Conservation (phyloP, 208 protist genomes). For the Leptomonas pyrrhocoris region DNA sequence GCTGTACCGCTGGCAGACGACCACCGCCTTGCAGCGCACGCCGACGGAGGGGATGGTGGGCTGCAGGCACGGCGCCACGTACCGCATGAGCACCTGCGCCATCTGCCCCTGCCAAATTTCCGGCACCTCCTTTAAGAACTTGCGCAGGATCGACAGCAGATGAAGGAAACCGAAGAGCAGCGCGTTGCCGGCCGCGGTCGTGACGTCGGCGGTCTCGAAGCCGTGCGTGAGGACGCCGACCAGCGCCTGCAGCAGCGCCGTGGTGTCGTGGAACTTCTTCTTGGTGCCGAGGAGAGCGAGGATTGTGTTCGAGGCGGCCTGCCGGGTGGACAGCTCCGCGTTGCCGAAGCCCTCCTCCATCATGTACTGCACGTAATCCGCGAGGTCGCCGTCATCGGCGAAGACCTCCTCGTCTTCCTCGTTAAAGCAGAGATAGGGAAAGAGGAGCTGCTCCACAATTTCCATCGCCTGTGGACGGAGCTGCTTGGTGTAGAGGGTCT, state of each 20-base stretch:
- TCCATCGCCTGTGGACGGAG: constrained; percentile 66
- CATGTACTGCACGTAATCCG: constrained; percentile 87
- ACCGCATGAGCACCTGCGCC: constrained; percentile 72
- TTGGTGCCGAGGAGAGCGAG: constrained; percentile 66
- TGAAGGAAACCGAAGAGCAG: constrained; percentile 84
- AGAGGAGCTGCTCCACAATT: constrained; percentile 77
- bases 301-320: constrained; percentile 82
- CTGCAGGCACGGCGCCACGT: constrained; percentile 77
- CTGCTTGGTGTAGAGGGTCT: constrained; percentile 64
- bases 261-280: constrained; percentile 78
- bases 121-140: constrained; percentile 70
- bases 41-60: constrained; percentile 47
- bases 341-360: constrained; percentile 77
- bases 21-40: constrained; percentile 83
- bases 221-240: constrained; percentile 61
- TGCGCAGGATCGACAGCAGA: constrained; percentile 78
- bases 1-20: constrained; percentile 84
- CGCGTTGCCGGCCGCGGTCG: constrained; percentile 50
- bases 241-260: constrained; percentile 66
- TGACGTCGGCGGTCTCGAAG: constrained; percentile 53
- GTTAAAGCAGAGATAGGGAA: constrained; percentile 81
- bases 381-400: constrained; percentile 66
- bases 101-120: constrained; percentile 82
- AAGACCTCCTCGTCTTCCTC: constrained; percentile 85
- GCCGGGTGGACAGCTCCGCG: constrained; percentile 69